Base-by-base conservation (phyloP, 1,284 basidiomycete genomes). In the Rhodotorula sp. region DNA sequence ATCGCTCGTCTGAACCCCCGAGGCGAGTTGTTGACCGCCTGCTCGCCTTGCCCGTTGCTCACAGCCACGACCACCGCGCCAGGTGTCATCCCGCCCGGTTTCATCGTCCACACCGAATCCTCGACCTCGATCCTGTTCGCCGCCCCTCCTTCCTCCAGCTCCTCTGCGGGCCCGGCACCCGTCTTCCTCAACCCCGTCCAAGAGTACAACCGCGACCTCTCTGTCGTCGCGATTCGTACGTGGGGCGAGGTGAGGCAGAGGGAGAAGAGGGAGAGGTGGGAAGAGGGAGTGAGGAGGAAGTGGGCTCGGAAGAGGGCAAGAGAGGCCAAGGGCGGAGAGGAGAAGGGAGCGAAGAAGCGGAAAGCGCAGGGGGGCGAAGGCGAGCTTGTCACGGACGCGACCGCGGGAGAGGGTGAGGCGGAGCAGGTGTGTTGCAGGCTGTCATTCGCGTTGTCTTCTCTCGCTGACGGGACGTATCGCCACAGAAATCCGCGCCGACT, bases 171-270 rank as follows among this genome's bases (percentile, higher is more conserved):
- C 29, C 48, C 64, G 75, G 70, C 73, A 0, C 66, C 79, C 19
- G 82, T 81, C n/a, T 99, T 99, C 81, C 83, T 99, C 68, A 99
- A 99, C 79, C 95, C 96, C 3, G 91, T 98, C 11, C 95, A 99
- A 78, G 93, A 99, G 81, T 99, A 97, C 84, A 99, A 99, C 81
- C 86, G 96, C 54, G 95, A 99, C 81, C 81, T 94, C 64, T 93
- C 90, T 73, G 89, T 96, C 47, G 90, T 94, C 11, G 90, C 89
- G 71, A 98, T 99, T 70, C 84, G 86, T 24, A 86, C 88, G 2
- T 96, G 92, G 92, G 88, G 88, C 70, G 88, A 94, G 76, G 84
- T 88, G 54, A 77, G 88, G 72, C 87, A 92, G 78, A 85, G 82
- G 74, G 83, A 85, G 70, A 89, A 89, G 80, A 84, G 87, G 78